Percentiles rank a stretch among this genome's conserved stretches.
Evolutionary conservation across 768 basidiomycete species (phyloP).

Genomic region (Leccinellum albellum): DNA sequence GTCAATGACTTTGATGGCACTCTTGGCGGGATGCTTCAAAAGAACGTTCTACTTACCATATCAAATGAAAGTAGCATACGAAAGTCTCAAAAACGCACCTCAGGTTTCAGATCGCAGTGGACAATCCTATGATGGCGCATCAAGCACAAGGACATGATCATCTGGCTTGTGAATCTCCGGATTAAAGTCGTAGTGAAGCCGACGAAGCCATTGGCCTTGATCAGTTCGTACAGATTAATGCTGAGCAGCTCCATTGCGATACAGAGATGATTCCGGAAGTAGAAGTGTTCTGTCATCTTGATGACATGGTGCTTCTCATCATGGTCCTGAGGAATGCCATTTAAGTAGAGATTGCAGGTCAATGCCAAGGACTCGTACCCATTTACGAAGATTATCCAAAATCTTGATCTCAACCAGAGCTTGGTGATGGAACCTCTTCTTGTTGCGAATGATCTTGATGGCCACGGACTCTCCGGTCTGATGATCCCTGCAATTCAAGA

Average conservation of each 20-base stretch:
- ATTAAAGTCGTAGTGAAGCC: constrained; percentile 97
- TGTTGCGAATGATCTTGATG: constrained; percentile 98
- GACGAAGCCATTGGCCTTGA: constrained; percentile 97
- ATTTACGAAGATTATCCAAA: constrained; percentile 92
- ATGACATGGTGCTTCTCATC: constrained; percentile 97
- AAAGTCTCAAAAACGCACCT: constrained; percentile 50
- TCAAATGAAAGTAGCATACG: neutral
- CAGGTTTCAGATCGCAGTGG: constrained; percentile 98
- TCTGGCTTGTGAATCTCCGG: constrained; percentile 93
- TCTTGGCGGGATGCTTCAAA: constrained; percentile 91
- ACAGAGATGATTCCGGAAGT: constrained; percentile 95
- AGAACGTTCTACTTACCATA: constrained; percentile 72
- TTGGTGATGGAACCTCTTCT: constrained; percentile 98
- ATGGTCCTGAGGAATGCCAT: constrained; percentile 63
- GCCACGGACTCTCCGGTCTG: constrained; percentile 94
- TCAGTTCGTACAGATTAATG: constrained; percentile 97
- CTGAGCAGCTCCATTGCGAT: constrained; percentile 98
- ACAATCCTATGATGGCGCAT: constrained; percentile 98
- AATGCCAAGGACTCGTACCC: constrained; percentile 56
- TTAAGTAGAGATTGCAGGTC: neutral
- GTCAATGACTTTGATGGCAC: constrained; percentile 96
- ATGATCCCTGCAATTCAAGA: constrained; percentile 92
- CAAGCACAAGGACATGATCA: constrained; percentile 85
- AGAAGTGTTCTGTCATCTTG: constrained; percentile 98
- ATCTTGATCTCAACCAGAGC: constrained; percentile 99